A percentile compares a stretch with the other conserved stretches of the same genome.
Evolutionary conservation across 2,329 filamentous ascomycete species (phyloP).

Genomic region (Periconia sp.): DNA sequence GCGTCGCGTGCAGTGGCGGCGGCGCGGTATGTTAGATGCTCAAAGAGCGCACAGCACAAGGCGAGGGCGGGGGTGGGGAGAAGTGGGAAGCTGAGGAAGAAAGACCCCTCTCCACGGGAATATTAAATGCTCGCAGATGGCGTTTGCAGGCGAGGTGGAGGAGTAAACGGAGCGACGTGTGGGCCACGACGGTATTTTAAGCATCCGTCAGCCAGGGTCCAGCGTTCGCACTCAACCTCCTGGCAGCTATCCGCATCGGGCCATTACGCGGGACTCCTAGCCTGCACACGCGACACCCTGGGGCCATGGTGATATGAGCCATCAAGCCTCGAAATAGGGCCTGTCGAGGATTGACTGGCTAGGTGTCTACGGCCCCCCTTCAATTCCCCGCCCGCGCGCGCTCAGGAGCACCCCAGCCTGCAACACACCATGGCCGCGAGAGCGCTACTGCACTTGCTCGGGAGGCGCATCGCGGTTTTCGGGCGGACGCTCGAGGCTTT

Average conservation of each 20-base stretch:
- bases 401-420: constrained; percentile 12
- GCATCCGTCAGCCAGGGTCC: constrained; percentile 30
- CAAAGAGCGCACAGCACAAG: neutral
- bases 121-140: constrained; percentile 2
- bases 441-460: constrained; percentile 14
- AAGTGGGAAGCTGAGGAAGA: neutral
- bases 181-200: constrained; percentile 33
- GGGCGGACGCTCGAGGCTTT: constrained; percentile 11
- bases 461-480: constrained; percentile 12
- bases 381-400: constrained; percentile 4
- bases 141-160: constrained; percentile 23
- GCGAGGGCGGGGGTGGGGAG: neutral
- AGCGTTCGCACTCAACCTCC: constrained; percentile 20
- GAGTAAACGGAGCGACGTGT: constrained; percentile 21
- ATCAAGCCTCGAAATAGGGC: constrained; percentile 11
- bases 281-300: constrained; percentile 38
- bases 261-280: constrained; percentile 15
- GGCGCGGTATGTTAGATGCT: too few species aligned
- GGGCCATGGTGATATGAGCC: constrained; percentile 16
- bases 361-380: constrained; percentile 14
- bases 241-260: constrained; percentile 20
- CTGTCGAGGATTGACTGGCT: constrained; percentile 13
- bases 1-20: too few species aligned
- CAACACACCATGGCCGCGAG: constrained; percentile 9
- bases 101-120: neutral